Conservation (phyloP, 1,284 basidiomycete genomes). For the Marasmius tenuissimus region DNA sequence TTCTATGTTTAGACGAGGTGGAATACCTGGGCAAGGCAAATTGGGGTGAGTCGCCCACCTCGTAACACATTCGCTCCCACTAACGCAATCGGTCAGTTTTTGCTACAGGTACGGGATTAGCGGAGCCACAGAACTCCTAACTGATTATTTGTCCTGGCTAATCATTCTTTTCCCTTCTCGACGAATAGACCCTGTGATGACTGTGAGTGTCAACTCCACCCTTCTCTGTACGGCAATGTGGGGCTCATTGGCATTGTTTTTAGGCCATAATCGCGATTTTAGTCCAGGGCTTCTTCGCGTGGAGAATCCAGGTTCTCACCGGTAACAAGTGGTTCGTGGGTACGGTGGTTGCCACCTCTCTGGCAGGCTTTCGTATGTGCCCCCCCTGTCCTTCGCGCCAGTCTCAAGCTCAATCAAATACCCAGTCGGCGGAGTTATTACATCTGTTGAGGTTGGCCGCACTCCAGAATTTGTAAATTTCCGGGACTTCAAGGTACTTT, state of each 20-base stretch:
- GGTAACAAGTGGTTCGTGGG: slow-evolving; percentile 21
- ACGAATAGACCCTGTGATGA: slow-evolving; percentile 31
- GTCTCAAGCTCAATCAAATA: neutral
- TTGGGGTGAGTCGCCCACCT: slow-evolving; percentile 28
- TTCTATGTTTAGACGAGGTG: slow-evolving; percentile 23
- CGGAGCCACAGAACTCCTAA: neutral
- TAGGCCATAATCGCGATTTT: slow-evolving; percentile 33
- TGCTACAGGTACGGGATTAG: slow-evolving; percentile 27
- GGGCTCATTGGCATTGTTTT: neutral
- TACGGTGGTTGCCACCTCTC: slow-evolving; percentile 26
- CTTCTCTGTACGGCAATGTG: neutral
- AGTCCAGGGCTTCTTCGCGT: slow-evolving; percentile 38
- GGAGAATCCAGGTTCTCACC: slow-evolving; percentile 35
- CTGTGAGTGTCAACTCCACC: slow-evolving; percentile 19
- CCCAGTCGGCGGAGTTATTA: slow-evolving; percentile 29
- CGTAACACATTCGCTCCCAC: neutral
- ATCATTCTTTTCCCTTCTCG: neutral
- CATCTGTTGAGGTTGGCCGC: slow-evolving; percentile 22
- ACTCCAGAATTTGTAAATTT: slow-evolving; percentile 31
- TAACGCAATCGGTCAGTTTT: slow-evolving; percentile 23
- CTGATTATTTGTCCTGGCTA: neutral
- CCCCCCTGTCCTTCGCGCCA: neutral
- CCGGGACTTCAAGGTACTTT: slow-evolving; percentile 26
- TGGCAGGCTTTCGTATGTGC: slow-evolving; percentile 21
- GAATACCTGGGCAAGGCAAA: slow-evolving; percentile 28